phyloP scores from a whole-genome alignment of 352 stramenopile genomes.

The Pythium aquatile region DNA sequence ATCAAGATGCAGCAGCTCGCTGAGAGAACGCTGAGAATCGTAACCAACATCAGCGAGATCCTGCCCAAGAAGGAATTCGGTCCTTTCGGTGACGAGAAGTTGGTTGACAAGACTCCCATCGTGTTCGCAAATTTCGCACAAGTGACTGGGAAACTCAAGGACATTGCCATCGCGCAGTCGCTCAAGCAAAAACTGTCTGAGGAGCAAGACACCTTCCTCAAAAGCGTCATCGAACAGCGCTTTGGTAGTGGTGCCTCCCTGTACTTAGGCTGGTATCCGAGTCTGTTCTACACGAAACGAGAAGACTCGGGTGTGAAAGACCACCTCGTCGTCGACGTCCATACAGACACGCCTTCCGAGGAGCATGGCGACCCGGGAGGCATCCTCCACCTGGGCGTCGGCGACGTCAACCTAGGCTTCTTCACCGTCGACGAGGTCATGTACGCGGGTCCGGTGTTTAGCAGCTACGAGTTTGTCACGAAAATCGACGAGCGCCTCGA shows the following conservation, averaged over 20 bases:
- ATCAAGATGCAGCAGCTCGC: slow-evolving; percentile 24
- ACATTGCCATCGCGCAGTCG: slow-evolving; percentile 17
- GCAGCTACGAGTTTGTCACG: slow-evolving; percentile 39
- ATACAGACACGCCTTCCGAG: slow-evolving; percentile 32
- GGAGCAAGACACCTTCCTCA: slow-evolving; percentile 26
- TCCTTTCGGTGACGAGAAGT: neutral
- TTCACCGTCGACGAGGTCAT: slow-evolving; percentile 32
- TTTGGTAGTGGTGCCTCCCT: slow-evolving; percentile 20
- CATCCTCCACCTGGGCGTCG: slow-evolving; percentile 33
- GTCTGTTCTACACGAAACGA: slow-evolving; percentile 29
- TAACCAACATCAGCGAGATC: neutral
- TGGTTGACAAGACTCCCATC: slow-evolving; percentile 8
- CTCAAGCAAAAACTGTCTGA: slow-evolving; percentile 11
- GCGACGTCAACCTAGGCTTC: slow-evolving; percentile 28
- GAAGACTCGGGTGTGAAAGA: slow-evolving; percentile 36
- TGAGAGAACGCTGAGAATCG: slow-evolving; percentile 1
- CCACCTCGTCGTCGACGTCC: slow-evolving; percentile 31
- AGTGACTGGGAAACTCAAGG: slow-evolving; percentile 16
- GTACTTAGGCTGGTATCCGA: slow-evolving; percentile 37
- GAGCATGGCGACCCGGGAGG: slow-evolving; percentile 33
- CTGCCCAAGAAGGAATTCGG: slow-evolving; percentile 1
- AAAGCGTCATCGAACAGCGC: slow-evolving; percentile 28
- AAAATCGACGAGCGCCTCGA: slow-evolving; percentile 30
- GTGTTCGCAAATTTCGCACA: slow-evolving; percentile 26
- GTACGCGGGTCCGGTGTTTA: slow-evolving; percentile 41